These are phyloP conservation scores for Fonsecaea erecta DNA, from an alignment of 2,329 filamentous ascomycete species.

Conservation along the genomic window DNA sequence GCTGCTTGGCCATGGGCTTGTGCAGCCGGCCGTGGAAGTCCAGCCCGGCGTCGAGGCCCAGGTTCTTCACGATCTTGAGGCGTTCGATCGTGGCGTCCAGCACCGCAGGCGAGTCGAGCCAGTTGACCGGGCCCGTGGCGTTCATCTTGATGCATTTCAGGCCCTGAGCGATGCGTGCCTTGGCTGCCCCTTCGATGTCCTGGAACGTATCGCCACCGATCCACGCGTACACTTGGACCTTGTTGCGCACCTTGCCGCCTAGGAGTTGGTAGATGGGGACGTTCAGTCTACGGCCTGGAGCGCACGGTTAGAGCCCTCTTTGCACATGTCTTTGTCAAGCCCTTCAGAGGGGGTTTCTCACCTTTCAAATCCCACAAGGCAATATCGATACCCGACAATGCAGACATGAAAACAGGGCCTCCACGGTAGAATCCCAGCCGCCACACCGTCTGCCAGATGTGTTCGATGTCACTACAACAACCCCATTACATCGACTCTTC, in stretches of 20 bases:
- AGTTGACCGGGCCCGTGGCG: conserved; percentile 71
- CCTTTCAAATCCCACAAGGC: conserved; percentile 79
- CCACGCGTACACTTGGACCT: conserved; percentile 73
- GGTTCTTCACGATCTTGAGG: conserved; percentile 68
- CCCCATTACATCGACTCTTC: not conserved
- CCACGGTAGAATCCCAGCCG: conserved; percentile 75
- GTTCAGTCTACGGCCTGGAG: conserved; percentile 54
- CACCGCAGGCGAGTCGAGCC: conserved; percentile 71
- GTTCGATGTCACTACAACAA: conserved; percentile 65
- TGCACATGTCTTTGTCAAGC: no score
- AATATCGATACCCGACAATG: conserved; percentile 76
- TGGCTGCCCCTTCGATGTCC: conserved; percentile 67
- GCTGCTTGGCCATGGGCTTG: conserved; percentile 75
- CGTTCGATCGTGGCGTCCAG: conserved; percentile 69
- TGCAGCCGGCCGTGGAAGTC: conserved; percentile 79
- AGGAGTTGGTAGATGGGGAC: conserved; percentile 75
- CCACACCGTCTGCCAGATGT: conserved; percentile 71
- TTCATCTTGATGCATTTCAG: conserved; percentile 69
- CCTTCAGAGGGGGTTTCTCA: conserved; percentile 41
- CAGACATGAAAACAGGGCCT: conserved; percentile 80
- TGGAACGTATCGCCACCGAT: conserved; percentile 71
- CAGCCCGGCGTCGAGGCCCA: conserved; percentile 73
- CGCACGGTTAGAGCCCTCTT: no score
- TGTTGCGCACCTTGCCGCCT: conserved; percentile 72
- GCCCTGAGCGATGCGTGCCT: conserved; percentile 48